Conservation (phyloP, 2,329 filamentous ascomycete species). For the Cryphonectria carpinicola region DNA sequence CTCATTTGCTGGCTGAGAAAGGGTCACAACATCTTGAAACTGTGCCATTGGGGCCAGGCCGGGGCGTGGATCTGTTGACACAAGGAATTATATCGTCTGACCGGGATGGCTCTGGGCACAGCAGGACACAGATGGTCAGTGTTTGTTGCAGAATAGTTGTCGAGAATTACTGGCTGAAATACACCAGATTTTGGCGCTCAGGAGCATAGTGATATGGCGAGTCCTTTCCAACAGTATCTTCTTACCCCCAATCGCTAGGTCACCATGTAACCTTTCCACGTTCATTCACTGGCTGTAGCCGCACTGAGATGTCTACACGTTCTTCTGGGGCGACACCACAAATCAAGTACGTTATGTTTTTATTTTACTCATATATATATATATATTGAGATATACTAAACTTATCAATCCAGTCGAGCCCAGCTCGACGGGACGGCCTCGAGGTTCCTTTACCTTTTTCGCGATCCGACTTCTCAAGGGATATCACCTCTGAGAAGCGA, state of each 20-base stretch:
- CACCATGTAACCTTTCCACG: neutral
- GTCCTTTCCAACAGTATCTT: neutral
- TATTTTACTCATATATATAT: neutral
- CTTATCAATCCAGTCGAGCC: neutral
- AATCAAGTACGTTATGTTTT: neutral
- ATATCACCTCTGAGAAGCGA: no score
- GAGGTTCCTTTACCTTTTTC: neutral
- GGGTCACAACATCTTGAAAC: neutral
- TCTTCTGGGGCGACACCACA: neutral
- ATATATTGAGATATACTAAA: no score
- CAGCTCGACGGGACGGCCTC: neutral
- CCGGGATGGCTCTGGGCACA: neutral
- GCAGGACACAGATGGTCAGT: neutral
- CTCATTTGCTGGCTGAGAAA: neutral
- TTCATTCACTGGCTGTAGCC: neutral
- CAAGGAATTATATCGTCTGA: neutral
- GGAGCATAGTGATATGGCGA: neutral
- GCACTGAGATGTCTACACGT: neutral
- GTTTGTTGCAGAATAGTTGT: neutral
- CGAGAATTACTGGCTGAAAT: neutral
- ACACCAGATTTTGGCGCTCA: neutral
- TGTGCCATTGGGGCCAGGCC: neutral
- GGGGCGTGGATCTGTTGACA: neutral
- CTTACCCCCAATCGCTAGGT: neutral
- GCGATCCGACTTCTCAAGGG: neutral